Conservation (phyloP, 345 rosid genomes). For the Aquilaria yunnanensis region DNA sequence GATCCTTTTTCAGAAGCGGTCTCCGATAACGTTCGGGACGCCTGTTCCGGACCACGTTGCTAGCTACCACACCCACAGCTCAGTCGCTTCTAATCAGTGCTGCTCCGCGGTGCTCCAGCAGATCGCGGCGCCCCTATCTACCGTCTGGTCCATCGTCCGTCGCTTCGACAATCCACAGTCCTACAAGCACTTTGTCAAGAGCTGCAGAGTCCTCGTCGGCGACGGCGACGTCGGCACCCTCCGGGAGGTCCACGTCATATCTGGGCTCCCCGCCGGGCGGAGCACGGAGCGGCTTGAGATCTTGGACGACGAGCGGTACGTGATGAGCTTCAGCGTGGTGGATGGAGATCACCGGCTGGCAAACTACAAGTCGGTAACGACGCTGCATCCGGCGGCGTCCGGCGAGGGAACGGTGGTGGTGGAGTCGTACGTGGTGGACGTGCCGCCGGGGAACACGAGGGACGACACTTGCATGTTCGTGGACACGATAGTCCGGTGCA, state of each 20-base stretch:
- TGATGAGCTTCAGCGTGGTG: slow-evolving; percentile 55
- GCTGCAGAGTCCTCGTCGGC: slow-evolving; percentile 58
- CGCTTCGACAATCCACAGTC: slow-evolving; percentile 75
- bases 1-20: slow-evolving; percentile 28
- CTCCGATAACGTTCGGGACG: slow-evolving; percentile 25
- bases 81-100: slow-evolving; percentile 50
- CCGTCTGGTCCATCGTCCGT: slow-evolving; percentile 73
- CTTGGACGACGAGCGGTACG: slow-evolving; percentile 62
- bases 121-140: slow-evolving; percentile 50
- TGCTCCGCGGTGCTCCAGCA: slow-evolving; percentile 55
- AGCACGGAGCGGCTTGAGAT: slow-evolving; percentile 63
- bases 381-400: slow-evolving; percentile 39
- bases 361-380: slow-evolving; percentile 62
- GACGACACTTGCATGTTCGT: slow-evolving; percentile 75
- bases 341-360: slow-evolving; percentile 64
- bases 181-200: slow-evolving; percentile 64
- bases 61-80: slow-evolving; percentile 34
- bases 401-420: slow-evolving; percentile 68
- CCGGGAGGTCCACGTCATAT: slow-evolving; percentile 54
- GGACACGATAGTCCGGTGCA: slow-evolving; percentile 74
- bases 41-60: slow-evolving; percentile 23
- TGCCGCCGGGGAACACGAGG: slow-evolving; percentile 68
- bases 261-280: slow-evolving; percentile 59
- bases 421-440: slow-evolving; percentile 84
- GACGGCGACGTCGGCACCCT: slow-evolving; percentile 59